Evolutionary conservation across 495 filamentous ascomycete species (phyloP).

Genomic region (Neurospora tetrasperma): DNA sequence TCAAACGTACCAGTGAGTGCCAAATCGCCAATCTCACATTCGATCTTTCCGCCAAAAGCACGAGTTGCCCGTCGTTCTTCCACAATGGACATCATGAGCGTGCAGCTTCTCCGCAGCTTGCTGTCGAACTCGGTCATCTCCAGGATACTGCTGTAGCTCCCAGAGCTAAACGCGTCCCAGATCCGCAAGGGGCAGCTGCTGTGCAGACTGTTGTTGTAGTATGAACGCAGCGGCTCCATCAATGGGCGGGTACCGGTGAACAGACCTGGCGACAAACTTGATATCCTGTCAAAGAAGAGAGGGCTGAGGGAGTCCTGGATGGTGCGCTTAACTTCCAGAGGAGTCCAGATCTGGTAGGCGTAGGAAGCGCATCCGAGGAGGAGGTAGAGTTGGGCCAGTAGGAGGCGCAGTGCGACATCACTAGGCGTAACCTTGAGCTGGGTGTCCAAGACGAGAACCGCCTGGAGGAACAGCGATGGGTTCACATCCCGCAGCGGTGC

Average conservation of each 20-base stretch:
- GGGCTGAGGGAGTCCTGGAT: slow-evolving; percentile 40
- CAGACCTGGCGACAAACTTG: slow-evolving; percentile 36
- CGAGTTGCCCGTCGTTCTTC: slow-evolving; percentile 35
- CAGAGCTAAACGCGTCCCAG: slow-evolving; percentile 33
- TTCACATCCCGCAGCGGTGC: slow-evolving; percentile 23
- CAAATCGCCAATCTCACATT: slow-evolving; percentile 26
- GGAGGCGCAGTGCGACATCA: slow-evolving; percentile 29
- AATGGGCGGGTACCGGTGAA: slow-evolving; percentile 24
- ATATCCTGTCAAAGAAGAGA: slow-evolving; percentile 40
- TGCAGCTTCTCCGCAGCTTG: slow-evolving; percentile 30
- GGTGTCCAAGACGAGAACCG: slow-evolving; percentile 35
- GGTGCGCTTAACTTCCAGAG: slow-evolving; percentile 38
- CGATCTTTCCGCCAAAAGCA: slow-evolving; percentile 25
- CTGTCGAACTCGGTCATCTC: slow-evolving; percentile 27
- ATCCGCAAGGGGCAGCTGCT: slow-evolving; percentile 28
- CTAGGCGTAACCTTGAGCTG: slow-evolving; percentile 25
- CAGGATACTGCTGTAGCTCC: slow-evolving; percentile 37
- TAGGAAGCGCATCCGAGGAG: slow-evolving; percentile 32
- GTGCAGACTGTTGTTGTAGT: slow-evolving; percentile 27
- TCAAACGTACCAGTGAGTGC: slow-evolving; percentile 28
- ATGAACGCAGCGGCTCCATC: slow-evolving; percentile 25
- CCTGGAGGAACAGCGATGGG: slow-evolving; percentile 31
- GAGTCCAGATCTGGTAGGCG: slow-evolving; percentile 32
- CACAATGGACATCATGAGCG: slow-evolving; percentile 31
- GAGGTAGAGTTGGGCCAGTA: slow-evolving; percentile 38